These are phyloP conservation scores for Solanum bukasovii DNA, from an alignment of 257 asterid species.

Conservation along the genomic window DNA sequence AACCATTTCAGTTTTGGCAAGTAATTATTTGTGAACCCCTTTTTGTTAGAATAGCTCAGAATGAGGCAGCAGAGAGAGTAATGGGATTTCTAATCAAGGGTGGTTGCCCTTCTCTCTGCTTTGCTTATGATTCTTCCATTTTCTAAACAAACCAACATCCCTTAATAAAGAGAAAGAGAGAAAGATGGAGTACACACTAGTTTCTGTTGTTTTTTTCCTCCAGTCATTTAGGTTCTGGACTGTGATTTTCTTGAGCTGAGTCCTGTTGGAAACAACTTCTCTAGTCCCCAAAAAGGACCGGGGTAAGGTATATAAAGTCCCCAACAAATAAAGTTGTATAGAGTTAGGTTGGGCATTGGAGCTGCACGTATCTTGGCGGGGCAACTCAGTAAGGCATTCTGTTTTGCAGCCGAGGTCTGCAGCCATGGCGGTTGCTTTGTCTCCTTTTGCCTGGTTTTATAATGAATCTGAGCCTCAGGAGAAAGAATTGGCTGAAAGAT, in stretches of 20 bases:
- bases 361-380: background rate
- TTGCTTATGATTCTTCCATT: constrained; percentile 7
- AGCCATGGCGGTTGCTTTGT: background rate
- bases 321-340: background rate
- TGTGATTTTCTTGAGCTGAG: background rate
- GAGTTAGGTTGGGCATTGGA: background rate
- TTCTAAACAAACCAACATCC: constrained; percentile 1
- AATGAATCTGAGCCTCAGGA: background rate
- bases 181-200: background rate
- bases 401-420: background rate
- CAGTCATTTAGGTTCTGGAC: background rate
- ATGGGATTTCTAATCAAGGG: constrained; percentile 25
- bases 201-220: background rate
- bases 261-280: background rate
- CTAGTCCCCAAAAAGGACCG: background rate
- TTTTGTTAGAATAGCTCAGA: background rate
- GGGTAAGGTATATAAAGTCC: background rate
- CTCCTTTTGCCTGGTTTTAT: background rate
- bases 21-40: background rate
- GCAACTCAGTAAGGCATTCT: background rate
- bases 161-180: background rate
- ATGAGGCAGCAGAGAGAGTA: background rate
- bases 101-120: constrained; percentile 37
- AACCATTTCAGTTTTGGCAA: background rate
- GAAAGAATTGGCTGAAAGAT: background rate